These are phyloP conservation scores for Chytridium lagenaria DNA, from an alignment of 371 early-diverging fungal species.

Conservation along the genomic window DNA sequence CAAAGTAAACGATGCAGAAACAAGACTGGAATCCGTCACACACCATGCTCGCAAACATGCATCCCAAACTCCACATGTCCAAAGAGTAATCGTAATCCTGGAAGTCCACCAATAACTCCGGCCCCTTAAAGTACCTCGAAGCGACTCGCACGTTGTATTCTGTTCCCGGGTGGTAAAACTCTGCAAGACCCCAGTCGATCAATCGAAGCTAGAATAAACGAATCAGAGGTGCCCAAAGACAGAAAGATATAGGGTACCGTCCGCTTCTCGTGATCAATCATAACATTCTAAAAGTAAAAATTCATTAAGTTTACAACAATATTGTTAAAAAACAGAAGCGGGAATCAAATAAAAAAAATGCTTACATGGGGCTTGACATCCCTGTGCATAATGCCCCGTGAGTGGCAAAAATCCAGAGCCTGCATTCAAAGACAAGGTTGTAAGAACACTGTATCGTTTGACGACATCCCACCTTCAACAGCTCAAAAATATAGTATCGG, in stretches of 20 bases:
- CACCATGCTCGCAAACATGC: conserved; percentile 98
- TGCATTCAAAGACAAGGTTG: too few relatives aligned
- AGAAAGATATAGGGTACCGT: conserved; percentile 57
- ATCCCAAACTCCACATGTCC: conserved; percentile 99
- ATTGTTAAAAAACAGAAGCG: not conserved
- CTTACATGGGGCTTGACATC: conserved; percentile 96
- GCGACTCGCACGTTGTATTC: conserved; percentile 99
- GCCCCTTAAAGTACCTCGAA: conserved; percentile 99
- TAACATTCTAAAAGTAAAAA: conserved; percentile 82
- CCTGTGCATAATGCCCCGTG: conserved; percentile 99
- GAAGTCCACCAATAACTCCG: conserved; percentile 98
- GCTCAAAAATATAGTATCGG: conserved; percentile 94
- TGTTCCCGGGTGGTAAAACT: conserved; percentile 98
- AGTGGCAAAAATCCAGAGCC: conserved; percentile 98
- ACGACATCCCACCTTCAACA: conserved; percentile 95
- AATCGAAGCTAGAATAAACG: conserved; percentile 75
- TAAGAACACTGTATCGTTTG: too few relatives aligned
- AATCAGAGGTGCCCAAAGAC: not conserved
- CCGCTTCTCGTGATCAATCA: conserved; percentile 97
- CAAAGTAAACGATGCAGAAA: too few relatives aligned
- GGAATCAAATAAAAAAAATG: not conserved
- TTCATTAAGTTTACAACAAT: not conserved
- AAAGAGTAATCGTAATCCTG: conserved; percentile 98
- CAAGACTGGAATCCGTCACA: conserved; percentile 10
- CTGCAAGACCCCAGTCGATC: conserved; percentile 99